Conservation (phyloP, 768 basidiomycete species). For the Kondoa subrosea region DNA sequence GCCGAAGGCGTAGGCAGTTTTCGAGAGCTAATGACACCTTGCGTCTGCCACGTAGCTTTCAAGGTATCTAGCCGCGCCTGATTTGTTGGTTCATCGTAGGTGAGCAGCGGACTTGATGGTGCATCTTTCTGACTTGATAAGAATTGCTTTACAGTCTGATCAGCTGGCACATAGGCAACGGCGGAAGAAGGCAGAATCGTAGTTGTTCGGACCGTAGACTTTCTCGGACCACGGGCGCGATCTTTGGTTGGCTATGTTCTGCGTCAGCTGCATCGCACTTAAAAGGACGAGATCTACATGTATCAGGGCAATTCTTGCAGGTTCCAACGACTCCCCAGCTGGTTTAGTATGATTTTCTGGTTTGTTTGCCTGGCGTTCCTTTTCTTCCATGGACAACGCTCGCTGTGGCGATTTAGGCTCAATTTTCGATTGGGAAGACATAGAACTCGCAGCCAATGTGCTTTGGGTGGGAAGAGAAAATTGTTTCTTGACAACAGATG, state of each 20-base stretch:
- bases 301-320: too few species aligned
- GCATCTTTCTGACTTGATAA: neutral
- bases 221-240: neutral
- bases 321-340: too few species aligned
- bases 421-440: too few species aligned
- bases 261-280: neutral
- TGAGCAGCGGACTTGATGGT: neutral
- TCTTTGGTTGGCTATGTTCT: neutral
- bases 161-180: neutral
- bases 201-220: slow-evolving; percentile 1
- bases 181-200: slow-evolving; percentile 1
- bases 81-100: neutral
- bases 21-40: neutral
- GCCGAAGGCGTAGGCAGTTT: neutral
- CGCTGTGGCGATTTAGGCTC: too few species aligned
- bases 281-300: too few species aligned
- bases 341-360: too few species aligned
- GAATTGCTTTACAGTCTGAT: neutral
- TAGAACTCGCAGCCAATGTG: neutral
- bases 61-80: neutral
- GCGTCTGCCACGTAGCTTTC: neutral
- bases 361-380: too few species aligned
- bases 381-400: too few species aligned
- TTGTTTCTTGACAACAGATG: neutral
- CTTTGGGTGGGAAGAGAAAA: neutral